Conservation (phyloP, 2,329 filamentous ascomycete genomes). For the Remersonia thermophila region DNA sequence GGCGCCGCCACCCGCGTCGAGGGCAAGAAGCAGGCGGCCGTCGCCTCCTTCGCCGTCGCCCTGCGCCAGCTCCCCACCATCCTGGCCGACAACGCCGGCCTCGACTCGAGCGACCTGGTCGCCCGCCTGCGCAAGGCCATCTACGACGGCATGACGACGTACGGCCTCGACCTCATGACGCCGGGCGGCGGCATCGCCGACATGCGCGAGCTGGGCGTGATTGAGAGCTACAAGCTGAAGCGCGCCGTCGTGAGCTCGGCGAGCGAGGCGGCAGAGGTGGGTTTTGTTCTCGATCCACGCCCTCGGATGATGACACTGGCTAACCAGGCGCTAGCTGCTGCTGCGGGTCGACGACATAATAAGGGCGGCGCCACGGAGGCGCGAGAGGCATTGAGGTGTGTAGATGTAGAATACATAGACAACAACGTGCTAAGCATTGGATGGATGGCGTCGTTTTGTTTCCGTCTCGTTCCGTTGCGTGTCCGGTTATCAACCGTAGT, state of each 20-base stretch:
- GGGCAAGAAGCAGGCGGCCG: conserved; percentile 92
- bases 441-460: too few species aligned
- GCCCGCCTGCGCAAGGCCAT: conserved; percentile 84
- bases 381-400: conserved; percentile 42
- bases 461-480: too few species aligned
- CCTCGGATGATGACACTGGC: conserved; percentile 1
- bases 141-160: conserved; percentile 87
- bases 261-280: conserved; percentile 89
- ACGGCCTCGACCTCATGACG: conserved; percentile 76
- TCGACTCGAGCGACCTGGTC: conserved; percentile 90
- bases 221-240: conserved; percentile 98
- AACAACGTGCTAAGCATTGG: background rate
- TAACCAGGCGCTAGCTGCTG: conserved; percentile 50
- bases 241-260: conserved; percentile 93
- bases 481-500: too few species aligned
- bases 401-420: conserved; percentile 13
- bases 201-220: conserved; percentile 89
- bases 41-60: conserved; percentile 78
- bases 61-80: conserved; percentile 92
- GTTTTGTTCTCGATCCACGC: conserved; percentile 25
- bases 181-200: conserved; percentile 88
- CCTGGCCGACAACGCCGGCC: conserved; percentile 89
- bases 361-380: conserved; percentile 72
- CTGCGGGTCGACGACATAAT: conserved; percentile 97
- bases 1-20: conserved; percentile 85